These are phyloP conservation scores for Botrytis fabae DNA, from an alignment of 2,329 filamentous ascomycete genomes.

Conservation along the genomic window DNA sequence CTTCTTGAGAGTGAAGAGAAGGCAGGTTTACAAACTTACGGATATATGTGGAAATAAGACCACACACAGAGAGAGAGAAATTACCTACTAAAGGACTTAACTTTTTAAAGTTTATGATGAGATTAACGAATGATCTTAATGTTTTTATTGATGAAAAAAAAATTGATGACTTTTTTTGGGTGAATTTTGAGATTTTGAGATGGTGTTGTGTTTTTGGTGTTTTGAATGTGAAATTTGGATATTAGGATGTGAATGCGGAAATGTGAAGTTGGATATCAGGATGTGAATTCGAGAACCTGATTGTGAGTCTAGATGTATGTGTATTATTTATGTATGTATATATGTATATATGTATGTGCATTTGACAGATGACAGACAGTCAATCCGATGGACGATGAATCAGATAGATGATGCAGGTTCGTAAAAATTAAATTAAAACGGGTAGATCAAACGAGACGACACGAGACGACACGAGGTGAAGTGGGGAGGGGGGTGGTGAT, in stretches of 20 bases:
- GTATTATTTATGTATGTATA: neutral
- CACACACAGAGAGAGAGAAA: slow-evolving; percentile 1
- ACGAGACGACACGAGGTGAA: too few species aligned
- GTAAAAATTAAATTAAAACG: neutral
- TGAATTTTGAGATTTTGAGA: neutral
- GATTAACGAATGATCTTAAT: slow-evolving; percentile 22
- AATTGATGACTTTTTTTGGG: too few species aligned
- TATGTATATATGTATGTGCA: neutral
- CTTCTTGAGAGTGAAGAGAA: neutral
- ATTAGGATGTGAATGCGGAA: too few species aligned
- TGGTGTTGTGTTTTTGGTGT: neutral
- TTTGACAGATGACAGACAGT: neutral
- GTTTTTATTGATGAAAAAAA: neutral
- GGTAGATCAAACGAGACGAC: neutral
- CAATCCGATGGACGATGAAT: neutral
- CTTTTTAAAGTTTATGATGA: slow-evolving; percentile 18
- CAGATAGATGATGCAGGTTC: neutral
- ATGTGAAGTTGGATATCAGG: too few species aligned
- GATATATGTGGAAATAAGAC: slow-evolving; percentile 2
- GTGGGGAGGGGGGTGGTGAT: too few species aligned
- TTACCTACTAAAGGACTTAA: slow-evolving; percentile 1
- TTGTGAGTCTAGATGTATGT: too few species aligned
- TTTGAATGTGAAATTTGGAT: neutral
- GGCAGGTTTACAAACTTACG: slow-evolving; percentile 4
- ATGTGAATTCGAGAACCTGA: too few species aligned